Base-by-base conservation (phyloP, 2,329 filamentous ascomycete species). In the Chlorencoelia australis region DNA sequence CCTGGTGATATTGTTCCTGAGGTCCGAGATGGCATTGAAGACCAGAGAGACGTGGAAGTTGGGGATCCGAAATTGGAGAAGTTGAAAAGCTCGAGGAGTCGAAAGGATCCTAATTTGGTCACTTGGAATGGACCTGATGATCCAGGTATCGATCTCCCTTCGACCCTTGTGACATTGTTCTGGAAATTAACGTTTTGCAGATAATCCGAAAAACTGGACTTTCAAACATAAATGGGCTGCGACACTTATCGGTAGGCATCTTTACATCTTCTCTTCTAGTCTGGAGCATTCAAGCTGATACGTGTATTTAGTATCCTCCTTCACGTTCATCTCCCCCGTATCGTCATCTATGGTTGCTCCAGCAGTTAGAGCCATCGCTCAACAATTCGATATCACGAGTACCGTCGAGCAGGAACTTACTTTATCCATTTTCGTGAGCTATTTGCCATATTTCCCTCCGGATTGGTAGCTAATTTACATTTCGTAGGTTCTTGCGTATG, bases 291-390 rank as follows among this genome's bases (percentile, higher is more conserved):
- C 20, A n/a, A 25, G 24, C 7, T 38, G 10, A 33, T 10, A 19
- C 30, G 44, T 19, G 39, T 32, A 20, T 33, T 6, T 19, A 51
- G 49, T 70, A 1, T 69, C 67, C 0, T 61, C 62, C 3, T 66
- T 64, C 0, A 67, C 66, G 6, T 69, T 72, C 45, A 68, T 67
- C 29, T 64, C 64, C 7, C 68, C 70, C 40, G 60, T 71, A 43
- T 64, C 68, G 0, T 68, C 65, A 3, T 68, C 67, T 0, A 71
- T 74, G 60, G 63, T 73, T 9, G 69, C 70, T 0, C 69, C 69
- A 1, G 63, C 61, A 4, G 54, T 81, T 25, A 52, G 54, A 7
- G 53, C 61, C 3, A 72, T 81, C 31, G 62, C 65, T n/a, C 47
- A 50, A 2, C 72, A 79, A 18, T 62, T 80, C 22, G 42, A 66